Evolutionary conservation across 257 asterid species (phyloP).

Genomic region (Capsicum pubescens): DNA sequence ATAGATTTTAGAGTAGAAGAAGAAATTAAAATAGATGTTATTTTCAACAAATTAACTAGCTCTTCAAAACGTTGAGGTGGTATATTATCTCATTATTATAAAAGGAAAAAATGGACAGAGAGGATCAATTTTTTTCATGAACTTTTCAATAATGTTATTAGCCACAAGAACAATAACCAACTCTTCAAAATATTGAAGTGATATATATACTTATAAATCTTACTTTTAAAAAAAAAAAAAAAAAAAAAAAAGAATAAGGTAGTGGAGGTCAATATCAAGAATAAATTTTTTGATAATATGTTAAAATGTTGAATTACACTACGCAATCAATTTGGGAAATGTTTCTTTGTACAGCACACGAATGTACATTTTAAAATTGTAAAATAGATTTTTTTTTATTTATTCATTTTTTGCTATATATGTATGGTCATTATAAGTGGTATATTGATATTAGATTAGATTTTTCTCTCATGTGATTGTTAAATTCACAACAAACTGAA

Average conservation of each 20-base stretch:
- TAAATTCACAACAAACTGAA: not conserved
- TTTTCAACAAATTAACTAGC: not conserved
- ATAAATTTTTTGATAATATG: not conserved
- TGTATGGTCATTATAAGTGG: not conserved
- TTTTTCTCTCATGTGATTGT: not conserved
- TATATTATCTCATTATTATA: not conserved
- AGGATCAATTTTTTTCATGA: constrained; percentile 9
- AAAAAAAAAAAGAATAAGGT: not conserved
- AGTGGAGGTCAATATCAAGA: constrained; percentile 25
- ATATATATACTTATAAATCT: not conserved
- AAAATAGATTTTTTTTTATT: not conserved
- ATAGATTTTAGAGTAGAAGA: not conserved
- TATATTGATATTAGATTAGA: not conserved
- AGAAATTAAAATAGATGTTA: not conserved
- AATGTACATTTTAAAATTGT: not conserved
- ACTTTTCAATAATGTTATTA: constrained; percentile 4
- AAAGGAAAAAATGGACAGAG: not conserved
- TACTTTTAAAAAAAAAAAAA: not conserved
- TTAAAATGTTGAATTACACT: not conserved
- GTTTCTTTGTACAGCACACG: not conserved
- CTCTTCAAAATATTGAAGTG: constrained; percentile 22
- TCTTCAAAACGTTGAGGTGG: constrained; percentile 7
- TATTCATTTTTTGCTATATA: not conserved
- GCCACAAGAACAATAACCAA: not conserved
- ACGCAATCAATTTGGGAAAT: not conserved